Base-by-base conservation (phyloP, 2,329 filamentous ascomycete genomes). In the Huntiella omanensis region DNA sequence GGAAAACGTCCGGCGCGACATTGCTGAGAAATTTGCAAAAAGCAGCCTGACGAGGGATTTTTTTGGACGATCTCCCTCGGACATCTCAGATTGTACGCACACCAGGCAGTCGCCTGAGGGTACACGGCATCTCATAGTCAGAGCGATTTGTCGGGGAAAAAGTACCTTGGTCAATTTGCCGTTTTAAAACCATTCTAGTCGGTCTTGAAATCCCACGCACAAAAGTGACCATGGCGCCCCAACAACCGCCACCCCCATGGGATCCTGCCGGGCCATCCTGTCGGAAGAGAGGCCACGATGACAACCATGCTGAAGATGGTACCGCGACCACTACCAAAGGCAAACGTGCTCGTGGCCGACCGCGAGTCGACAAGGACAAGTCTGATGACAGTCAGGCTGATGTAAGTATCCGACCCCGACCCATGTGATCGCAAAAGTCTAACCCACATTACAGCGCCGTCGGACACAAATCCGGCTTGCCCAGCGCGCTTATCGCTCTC, bases 391-490 rank as follows among this genome's bases (percentile, higher is more conserved):
- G 79, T 17, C 76, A 81, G 51, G 76, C 74, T 46, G 83, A 87
- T 64, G 83, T 85, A 62, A 71, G 80, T 76, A 49, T 8, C 7
- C 7, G 22, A 10, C 2, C 22, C 22, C 16, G 16, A n/a, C 38
- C 3, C 15, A 16, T 10, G 38, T 22, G n/a, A 17, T 11, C 11
- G n/a, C 6, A 28, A 7, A 7, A 10, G 10, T 28, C 22, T 28
- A 28, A 28, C 22, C 6, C 12, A n/a, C 33, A 12, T 11, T 7
- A 41, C 36, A 83, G 81, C 79, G 84, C 51, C 80, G 86, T 45
- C 74, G 86, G 46, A 88, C 83, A 4, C 86, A 94, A 58, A 91
- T 94, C 52, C 77, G 86, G 17, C 71, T 88, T 46, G 86, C 86
- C 2, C 86, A 93, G 59, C 69, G 85, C 53, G 84, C 84, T 1